Evolutionary conservation across 768 basidiomycete species (phyloP), one percentile per base, ranked within the genome.

Genomic region (Boletus barrowsii): DNA sequence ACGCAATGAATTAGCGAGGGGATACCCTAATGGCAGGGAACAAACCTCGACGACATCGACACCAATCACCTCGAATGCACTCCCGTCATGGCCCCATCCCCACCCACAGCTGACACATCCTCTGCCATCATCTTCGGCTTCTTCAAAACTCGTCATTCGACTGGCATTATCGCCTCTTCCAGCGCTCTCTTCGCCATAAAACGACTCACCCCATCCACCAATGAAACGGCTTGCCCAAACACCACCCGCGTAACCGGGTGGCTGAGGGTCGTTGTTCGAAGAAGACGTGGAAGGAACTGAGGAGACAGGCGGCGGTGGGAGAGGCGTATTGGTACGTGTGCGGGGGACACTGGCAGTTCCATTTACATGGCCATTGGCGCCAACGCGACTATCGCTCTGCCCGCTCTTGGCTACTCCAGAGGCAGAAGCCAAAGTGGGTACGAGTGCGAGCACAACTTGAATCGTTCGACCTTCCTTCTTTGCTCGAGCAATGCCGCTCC

Each of bases 1-100:
- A 17, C 33, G 24, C 5, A 24, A 55, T 26, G 10, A 29, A 35
- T 60, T 7, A 68, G 52, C 29, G 24, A 29, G 44, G 32, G 18
- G 20, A 36, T 40, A 22, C 33, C 44, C 45, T 15, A 22, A 40
- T 5, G 35, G 22, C 11, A 53, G 47, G 42, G 57, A 51, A 69
- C 82, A 35, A 58, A 89, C 89, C 76, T 83, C 75, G 44, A 83
- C 78, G 64, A 87, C 83, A 59, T 82, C 76, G 17, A 82, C 86
- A 24, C 73, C 75, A 17, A 90, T 67, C 49, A 90, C 79, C 73
- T 89, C 89, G 61, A 89, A 78, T 24, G 84, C 87, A 61, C 84
- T 83, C 24, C 88, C 89, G 56, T 89, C 88, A 58, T 90, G 89
- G 3, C 84, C 83, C 58, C 79, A 82, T n/a, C 88, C 87, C 89